Evolutionary conservation across 2,329 filamentous ascomycete species (phyloP).

Genomic region (Penicillium sp.): DNA sequence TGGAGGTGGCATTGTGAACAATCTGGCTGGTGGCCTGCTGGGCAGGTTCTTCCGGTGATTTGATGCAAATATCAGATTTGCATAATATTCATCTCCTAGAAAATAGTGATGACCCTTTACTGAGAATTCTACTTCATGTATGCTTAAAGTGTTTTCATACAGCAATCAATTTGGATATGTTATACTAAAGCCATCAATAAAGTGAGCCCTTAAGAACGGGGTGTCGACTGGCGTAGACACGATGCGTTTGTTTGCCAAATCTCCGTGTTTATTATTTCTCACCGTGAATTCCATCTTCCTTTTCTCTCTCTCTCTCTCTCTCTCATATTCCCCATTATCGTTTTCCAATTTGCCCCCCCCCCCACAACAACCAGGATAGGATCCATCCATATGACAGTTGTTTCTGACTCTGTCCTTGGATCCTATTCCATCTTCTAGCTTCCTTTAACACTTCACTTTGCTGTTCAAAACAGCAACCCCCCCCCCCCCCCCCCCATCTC

Average conservation of each 20-base stretch:
- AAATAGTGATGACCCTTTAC: neutral
- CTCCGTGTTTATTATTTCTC: no score
- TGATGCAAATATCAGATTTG: neutral
- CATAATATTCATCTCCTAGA: neutral
- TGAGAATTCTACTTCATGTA: neutral
- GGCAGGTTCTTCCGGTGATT: slow-evolving; percentile 54
- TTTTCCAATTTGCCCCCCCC: no score
- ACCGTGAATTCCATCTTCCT: neutral
- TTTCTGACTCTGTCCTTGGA: no score
- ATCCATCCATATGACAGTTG: no score
- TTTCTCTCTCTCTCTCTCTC: neutral
- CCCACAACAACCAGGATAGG: no score
- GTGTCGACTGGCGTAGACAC: no score
- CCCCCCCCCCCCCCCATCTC: no score
- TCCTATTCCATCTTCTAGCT: no score
- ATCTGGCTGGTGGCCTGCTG: slow-evolving; percentile 56
- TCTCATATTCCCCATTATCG: neutral
- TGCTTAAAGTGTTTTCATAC: slow-evolving; percentile 9
- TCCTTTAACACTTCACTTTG: no score
- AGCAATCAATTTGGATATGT: slow-evolving; percentile 4
- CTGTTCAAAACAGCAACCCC: no score
- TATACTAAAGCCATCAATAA: neutral
- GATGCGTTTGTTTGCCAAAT: no score
- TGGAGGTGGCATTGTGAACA: slow-evolving; percentile 56
- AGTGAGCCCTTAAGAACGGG: no score